Percentiles rank a stretch among this genome's conserved stretches.
Conservation (phyloP, 2,329 filamentous ascomycete genomes). For the Amesomyces nigricolor region DNA sequence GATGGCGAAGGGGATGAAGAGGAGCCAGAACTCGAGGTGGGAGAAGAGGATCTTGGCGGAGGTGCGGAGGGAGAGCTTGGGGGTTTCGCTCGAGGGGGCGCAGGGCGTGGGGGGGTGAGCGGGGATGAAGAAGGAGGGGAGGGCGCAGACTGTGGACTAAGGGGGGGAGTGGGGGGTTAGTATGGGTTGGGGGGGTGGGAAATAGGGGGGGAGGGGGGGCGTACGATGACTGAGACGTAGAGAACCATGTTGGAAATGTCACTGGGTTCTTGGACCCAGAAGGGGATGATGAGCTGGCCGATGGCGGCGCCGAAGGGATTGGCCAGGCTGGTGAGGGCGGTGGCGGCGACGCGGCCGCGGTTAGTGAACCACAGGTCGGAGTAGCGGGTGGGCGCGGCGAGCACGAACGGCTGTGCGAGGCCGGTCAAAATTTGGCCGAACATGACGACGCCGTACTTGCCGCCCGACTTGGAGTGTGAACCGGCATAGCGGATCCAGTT, state of each 20-base stretch:
- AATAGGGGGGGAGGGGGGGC: constrained; percentile 27
- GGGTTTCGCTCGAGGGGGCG: constrained; percentile 58
- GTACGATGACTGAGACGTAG: constrained; percentile 75
- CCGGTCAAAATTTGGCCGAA: constrained; percentile 88
- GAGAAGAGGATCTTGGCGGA: constrained; percentile 49
- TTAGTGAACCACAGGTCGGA: constrained; percentile 94
- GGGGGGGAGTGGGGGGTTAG: constrained; percentile 11
- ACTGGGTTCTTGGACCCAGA: constrained; percentile 57
- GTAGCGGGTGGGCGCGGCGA: constrained; percentile 83
- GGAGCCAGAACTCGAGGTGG: constrained; percentile 70
- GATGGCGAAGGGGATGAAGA: constrained; percentile 73
- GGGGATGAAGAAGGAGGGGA: constrained; percentile 80
- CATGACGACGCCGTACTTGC: constrained; percentile 72
- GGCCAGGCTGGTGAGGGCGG: constrained; percentile 75
- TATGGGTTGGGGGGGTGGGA: neutral
- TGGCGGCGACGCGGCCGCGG: constrained; percentile 76
- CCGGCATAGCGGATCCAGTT: constrained; percentile 91
- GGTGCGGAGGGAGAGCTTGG: constrained; percentile 47
- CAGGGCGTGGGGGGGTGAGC: constrained; percentile 70
- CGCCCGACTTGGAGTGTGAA: constrained; percentile 45
- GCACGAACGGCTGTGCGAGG: constrained; percentile 84
- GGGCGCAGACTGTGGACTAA: constrained; percentile 55
- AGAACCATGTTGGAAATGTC: constrained; percentile 79
- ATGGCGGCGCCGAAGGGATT: constrained; percentile 88
- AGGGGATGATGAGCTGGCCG: constrained; percentile 79